Base-by-base conservation (phyloP, 2,329 filamentous ascomycete genomes). In the Dothideomycetes sp. region DNA sequence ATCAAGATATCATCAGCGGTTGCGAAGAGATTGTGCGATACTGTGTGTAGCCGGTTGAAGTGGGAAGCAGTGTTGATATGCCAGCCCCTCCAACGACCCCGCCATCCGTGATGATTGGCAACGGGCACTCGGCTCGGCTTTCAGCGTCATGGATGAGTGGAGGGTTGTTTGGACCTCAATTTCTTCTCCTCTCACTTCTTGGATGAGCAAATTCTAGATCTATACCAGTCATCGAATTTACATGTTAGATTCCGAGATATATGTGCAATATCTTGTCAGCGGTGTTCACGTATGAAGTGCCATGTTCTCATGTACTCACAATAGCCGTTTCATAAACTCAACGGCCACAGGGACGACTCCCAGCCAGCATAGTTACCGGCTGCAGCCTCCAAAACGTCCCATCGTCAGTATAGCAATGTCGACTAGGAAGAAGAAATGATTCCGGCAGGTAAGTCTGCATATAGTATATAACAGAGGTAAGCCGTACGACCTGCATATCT, bases 61-160 rank as follows among this genome's bases (percentile, higher is more conserved):
- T 12, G 28, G 23, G 29, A 15, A 20, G 20, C 28, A 15, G 36
- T 39, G 31, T 27, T 17, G 19, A 38, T 38, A 20, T 33, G 29
- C 36, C 36, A 39, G 36, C 36, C 36, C 36, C 36, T 39, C 36
- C 36, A 39, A 39, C 28, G 20, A 39, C 36, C 36, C 29, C 36
- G 36, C 36, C 36, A 39, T 39, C 36, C 22, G 22, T 24, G 12
- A 24, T 24, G 22, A 24, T 24, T 24, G 22, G 22, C 22, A 11
- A 11, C 22, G 25, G 25, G 25, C n/a, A 28, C 13, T 38, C 20
- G 9, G 19, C 35, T 38, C 31, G 25, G 36, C 28, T 13, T 39
- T n/a, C 20, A 33, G 15, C 30, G 16, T 33, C 30, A 32, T 37
- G 34, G 34, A 30, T 37, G 34, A 25, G 9, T 39, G 36, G 29